Evolutionary conservation across 495 filamentous ascomycete genomes (phyloP), one percentile per base, ranked within the genome.

Genomic region (Evernia prunastri): DNA sequence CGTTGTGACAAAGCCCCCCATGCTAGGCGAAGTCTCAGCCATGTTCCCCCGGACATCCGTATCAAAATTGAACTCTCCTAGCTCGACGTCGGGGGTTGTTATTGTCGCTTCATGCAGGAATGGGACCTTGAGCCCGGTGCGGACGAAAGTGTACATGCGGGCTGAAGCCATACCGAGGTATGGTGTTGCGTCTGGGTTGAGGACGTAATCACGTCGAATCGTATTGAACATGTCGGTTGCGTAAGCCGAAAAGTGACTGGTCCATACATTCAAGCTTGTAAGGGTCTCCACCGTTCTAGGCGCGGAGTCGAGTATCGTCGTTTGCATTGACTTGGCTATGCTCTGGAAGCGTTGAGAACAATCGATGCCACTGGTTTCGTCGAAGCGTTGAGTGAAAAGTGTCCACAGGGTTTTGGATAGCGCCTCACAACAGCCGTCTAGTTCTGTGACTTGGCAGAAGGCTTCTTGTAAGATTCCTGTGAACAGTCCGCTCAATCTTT

Each of bases 71-170:
- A n/a, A n/a, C n/a, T n/a, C n/a, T n/a, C n/a, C n/a, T n/a, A n/a
- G n/a, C n/a, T n/a, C n/a, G n/a, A n/a, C n/a, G n/a, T n/a, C n/a
- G n/a, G n/a, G n/a, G n/a, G n/a, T n/a, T n/a, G n/a, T n/a, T n/a
- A n/a, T n/a, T n/a, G n/a, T n/a, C n/a, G n/a, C n/a, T n/a, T n/a
- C n/a, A n/a, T 36, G n/a, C 31, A 57, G 40, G 27, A 64, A 67
- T n/a, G 66, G 66, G 2, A 67, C 57, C 4, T 64, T 36, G 29
- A 67, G 66, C 33, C 31, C 18, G 1, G 56, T 27, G 12, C 66
- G 39, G n/a, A 67, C 37, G 42, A 60, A 67, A 15, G 11, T 9
- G 40, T 67, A 57, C 59, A 82, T 59, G 18, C 63, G 45, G 3
- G 36, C 4, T 12, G 47, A 59, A 35, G 62, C 61, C 37, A 25